A percentile compares a stretch with the other conserved stretches of the same genome.
These are phyloP conservation scores for Tagetes erecta DNA, from an alignment of 129 eudicot genomes.

Conservation along the genomic window DNA sequence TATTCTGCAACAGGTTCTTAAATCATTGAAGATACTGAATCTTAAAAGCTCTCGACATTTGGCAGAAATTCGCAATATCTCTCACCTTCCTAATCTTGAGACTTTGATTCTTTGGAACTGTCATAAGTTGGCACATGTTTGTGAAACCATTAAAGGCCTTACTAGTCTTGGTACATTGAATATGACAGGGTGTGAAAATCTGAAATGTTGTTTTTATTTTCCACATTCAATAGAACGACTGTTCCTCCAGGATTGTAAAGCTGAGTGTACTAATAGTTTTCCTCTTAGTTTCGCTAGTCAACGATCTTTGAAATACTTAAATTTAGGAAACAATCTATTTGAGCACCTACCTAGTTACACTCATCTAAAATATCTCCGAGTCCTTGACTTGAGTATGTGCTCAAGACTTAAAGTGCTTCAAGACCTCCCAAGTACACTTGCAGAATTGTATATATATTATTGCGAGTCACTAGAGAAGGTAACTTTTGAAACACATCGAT, in stretches of 20 bases:
- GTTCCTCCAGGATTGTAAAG: slow-evolving; percentile 25
- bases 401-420: slow-evolving; percentile 5
- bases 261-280: slow-evolving; percentile 1
- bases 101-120: slow-evolving; percentile 37
- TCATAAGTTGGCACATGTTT: slow-evolving; percentile 9
- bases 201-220: slow-evolving; percentile 14
- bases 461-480: slow-evolving; percentile 16
- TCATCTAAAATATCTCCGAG: slow-evolving; percentile 23
- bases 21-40: slow-evolving; percentile 23
- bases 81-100: slow-evolving; percentile 24
- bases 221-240: slow-evolving; percentile 20
- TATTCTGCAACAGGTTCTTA: slow-evolving; percentile 28
- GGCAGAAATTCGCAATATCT: slow-evolving; percentile 1
- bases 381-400: slow-evolving; percentile 25
- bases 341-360: slow-evolving; percentile 11
- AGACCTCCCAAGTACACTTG: slow-evolving; percentile 30
- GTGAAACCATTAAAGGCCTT: slow-evolving; percentile 15
- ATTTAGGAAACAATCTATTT: slow-evolving; percentile 21
- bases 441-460: slow-evolving; percentile 28
- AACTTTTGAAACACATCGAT: slow-evolving; percentile 5
- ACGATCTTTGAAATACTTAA: slow-evolving; percentile 15
- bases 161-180: slow-evolving; percentile 4
- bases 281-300: slow-evolving; percentile 18
- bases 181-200: slow-evolving; percentile 32
- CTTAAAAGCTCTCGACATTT: slow-evolving; percentile 29